These are phyloP conservation scores for Kwoniella sp. DNA, from an alignment of 768 basidiomycete genomes.

Conservation along the genomic window DNA sequence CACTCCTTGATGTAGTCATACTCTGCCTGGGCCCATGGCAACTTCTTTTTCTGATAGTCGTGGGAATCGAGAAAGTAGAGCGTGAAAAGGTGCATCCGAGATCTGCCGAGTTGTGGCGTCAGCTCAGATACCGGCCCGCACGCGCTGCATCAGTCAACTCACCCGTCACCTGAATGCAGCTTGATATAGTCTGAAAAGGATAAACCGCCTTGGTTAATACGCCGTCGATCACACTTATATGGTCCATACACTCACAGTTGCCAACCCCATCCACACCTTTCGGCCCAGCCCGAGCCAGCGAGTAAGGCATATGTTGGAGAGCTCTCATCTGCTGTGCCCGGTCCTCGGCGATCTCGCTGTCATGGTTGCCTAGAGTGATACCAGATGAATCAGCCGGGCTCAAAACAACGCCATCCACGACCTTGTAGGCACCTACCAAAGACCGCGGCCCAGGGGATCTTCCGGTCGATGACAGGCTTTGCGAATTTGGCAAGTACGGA, in stretches of 20 bases:
- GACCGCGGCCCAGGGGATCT: conserved; percentile 83
- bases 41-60: conserved; percentile 53
- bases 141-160: conserved; percentile 49
- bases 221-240: no score
- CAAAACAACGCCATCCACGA: background rate
- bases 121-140: background rate
- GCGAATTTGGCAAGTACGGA: conserved; percentile 87
- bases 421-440: conserved; percentile 57
- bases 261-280: conserved; percentile 81
- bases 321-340: conserved; percentile 63
- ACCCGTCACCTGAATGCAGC: conserved; percentile 78
- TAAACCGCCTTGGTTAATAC: background rate
- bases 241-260: conserved; percentile 57
- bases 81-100: conserved; percentile 80
- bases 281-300: conserved; percentile 73
- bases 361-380: conserved; percentile 66
- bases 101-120: conserved; percentile 53
- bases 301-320: conserved; percentile 79
- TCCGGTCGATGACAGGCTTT: conserved; percentile 64
- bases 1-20: conserved; percentile 82
- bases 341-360: conserved; percentile 52
- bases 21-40: conserved; percentile 62
- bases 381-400: background rate
- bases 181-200: conserved; percentile 62
- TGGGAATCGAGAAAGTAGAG: conserved; percentile 90